These are phyloP conservation scores for Articulospora tetracladia DNA, from an alignment of 495 filamentous ascomycete species.

Conservation along the genomic window DNA sequence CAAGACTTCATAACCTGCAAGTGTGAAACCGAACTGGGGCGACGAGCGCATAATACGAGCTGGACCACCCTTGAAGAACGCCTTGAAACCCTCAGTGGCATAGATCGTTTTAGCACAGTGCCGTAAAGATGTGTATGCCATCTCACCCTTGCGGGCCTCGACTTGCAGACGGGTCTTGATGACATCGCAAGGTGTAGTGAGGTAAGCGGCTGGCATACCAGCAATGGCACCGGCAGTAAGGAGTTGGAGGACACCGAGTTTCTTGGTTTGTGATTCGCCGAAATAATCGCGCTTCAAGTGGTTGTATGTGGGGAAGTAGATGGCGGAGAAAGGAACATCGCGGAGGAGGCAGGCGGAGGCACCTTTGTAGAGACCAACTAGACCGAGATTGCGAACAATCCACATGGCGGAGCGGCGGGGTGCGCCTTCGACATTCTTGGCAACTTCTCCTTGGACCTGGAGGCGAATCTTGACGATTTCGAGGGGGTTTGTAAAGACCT, in stretches of 20 bases:
- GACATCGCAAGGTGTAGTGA: conserved; percentile 96
- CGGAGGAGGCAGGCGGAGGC: conserved; percentile 94
- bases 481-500: conserved; percentile 95
- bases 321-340: conserved; percentile 95
- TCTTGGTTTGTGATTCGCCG: conserved; percentile 84
- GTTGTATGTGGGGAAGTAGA: conserved; percentile 96
- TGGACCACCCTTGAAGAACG: conserved; percentile 98
- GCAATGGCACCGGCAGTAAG: conserved; percentile 94
- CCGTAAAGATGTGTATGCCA: conserved; percentile 76
- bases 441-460: conserved; percentile 94
- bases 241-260: conserved; percentile 88
- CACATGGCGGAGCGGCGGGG: conserved; percentile 90
- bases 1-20: conserved; percentile 90
- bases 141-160: conserved; percentile 93
- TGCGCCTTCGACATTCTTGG: conserved; percentile 79
- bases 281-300: conserved; percentile 93
- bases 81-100: conserved; percentile 87
- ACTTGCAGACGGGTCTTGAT: conserved; percentile 99
- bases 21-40: conserved; percentile 95
- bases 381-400: conserved; percentile 93
- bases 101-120: conserved; percentile 81
- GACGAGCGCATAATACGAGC: conserved; percentile 91
- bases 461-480: conserved; percentile 99
- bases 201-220: conserved; percentile 96
- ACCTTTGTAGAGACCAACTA: conserved; percentile 96